Evolutionary conservation across 441 rosid genomes (phyloP).

Genomic region (Adansonia grandidieri): DNA sequence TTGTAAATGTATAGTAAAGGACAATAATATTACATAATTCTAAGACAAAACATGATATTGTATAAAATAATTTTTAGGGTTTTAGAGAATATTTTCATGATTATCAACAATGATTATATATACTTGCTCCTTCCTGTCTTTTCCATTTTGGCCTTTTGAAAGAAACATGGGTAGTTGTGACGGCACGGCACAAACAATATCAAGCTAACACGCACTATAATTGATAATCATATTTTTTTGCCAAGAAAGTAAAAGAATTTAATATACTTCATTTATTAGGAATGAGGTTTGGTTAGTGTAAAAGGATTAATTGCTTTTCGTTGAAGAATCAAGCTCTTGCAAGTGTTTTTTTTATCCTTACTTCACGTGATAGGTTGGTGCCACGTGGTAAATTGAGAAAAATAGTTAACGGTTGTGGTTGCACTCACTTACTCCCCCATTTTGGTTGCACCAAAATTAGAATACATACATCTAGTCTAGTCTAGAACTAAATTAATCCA

Average conservation of each 20-base stretch:
- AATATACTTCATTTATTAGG: no score
- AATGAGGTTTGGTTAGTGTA: no score
- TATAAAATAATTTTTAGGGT: not conserved
- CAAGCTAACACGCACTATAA: not conserved
- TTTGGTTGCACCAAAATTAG: no score
- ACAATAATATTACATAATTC: not conserved
- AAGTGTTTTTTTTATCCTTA: no score
- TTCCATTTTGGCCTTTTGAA: not conserved
- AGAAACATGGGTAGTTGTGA: not conserved
- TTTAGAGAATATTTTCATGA: not conserved
- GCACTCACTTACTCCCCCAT: no score
- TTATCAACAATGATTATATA: not conserved
- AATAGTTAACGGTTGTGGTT: no score
- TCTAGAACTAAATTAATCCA: not conserved
- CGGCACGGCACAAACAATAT: not conserved
- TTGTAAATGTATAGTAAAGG: slow-evolving; percentile 9
- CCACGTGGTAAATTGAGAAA: not conserved
- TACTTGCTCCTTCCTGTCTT: no score
- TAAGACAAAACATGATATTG: not conserved
- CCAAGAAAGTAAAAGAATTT: not conserved
- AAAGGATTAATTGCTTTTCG: not conserved
- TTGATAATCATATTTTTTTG: not conserved
- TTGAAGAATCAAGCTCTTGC: no score
- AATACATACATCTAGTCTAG: no score
- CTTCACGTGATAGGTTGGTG: not conserved